Evolutionary conservation across 441 rosid species (phyloP).

Genomic region (Corymbia calophylla): DNA sequence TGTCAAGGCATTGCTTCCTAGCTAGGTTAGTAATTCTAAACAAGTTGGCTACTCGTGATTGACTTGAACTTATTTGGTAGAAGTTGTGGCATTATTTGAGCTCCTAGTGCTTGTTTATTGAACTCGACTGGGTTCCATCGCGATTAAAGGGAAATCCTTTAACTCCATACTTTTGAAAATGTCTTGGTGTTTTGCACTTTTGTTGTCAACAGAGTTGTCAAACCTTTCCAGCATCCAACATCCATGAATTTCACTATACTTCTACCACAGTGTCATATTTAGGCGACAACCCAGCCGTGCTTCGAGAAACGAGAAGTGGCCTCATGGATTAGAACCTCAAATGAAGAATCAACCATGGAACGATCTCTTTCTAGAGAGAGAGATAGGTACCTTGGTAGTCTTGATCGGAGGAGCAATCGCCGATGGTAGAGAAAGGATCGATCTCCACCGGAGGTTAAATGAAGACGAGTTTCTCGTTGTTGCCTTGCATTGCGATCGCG

Average conservation of each 20-base stretch:
- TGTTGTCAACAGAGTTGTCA: neutral
- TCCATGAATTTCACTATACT: neutral
- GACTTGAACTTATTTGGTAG: neutral
- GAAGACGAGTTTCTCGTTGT: neutral
- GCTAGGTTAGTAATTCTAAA: neutral
- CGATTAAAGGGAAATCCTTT: neutral
- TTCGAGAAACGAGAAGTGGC: neutral
- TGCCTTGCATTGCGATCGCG: neutral
- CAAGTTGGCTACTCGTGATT: neutral
- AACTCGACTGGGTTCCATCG: neutral
- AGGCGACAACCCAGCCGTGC: neutral
- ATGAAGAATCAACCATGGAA: neutral
- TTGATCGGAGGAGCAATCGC: neutral
- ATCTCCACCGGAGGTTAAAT: neutral
- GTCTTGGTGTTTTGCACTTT: neutral
- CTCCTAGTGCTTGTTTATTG: neutral
- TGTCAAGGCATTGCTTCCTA: neutral
- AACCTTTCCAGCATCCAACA: neutral
- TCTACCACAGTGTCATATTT: neutral
- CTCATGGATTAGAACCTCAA: neutral
- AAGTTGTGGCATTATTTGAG: neutral
- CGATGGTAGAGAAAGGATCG: neutral
- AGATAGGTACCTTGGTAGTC: neutral
- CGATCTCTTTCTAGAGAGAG: neutral
- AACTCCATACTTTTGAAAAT: neutral